phyloP scores from a whole-genome alignment of 2,329 filamentous ascomycete species.

The Coniella vitis region DNA sequence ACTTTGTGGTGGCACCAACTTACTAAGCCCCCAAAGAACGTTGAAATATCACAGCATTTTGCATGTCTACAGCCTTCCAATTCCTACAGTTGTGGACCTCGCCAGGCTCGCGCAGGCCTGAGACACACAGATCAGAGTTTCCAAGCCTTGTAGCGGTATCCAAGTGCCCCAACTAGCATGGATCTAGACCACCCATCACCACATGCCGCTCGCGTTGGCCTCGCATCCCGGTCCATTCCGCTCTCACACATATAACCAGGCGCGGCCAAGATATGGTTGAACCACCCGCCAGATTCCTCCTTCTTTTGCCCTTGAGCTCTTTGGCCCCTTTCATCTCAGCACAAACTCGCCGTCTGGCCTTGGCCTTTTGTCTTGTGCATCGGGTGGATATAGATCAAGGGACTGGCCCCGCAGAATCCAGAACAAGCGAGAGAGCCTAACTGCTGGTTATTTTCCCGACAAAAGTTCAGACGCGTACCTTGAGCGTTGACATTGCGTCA shows the following conservation, averaged over 20 bases:
- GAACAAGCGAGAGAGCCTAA: neutral
- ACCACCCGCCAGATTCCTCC: neutral
- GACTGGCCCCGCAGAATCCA: neutral
- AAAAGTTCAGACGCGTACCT: neutral
- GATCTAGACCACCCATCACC: neutral
- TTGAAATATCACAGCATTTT: too few species aligned
- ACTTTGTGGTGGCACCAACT: too few species aligned
- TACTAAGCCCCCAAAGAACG: too few species aligned
- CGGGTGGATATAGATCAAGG: neutral
- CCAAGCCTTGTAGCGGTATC: neutral
- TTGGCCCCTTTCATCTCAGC: too few species aligned
- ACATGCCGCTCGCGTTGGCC: neutral
- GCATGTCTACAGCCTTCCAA: too few species aligned
- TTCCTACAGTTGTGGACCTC: too few species aligned
- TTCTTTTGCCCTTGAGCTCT: too few species aligned
- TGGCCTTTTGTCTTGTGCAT: neutral
- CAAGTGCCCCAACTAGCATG: neutral
- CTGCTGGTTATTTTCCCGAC: neutral
- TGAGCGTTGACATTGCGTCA: neutral
- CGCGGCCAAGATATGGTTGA: neutral
- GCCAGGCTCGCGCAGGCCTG: too few species aligned
- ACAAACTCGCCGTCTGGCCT: neutral
- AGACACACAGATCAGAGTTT: neutral
- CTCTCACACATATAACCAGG: neutral
- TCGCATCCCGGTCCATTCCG: conserved; percentile 1